Conservation (phyloP, 148 eudicot genomes). For the Rhododendron molle region DNA sequence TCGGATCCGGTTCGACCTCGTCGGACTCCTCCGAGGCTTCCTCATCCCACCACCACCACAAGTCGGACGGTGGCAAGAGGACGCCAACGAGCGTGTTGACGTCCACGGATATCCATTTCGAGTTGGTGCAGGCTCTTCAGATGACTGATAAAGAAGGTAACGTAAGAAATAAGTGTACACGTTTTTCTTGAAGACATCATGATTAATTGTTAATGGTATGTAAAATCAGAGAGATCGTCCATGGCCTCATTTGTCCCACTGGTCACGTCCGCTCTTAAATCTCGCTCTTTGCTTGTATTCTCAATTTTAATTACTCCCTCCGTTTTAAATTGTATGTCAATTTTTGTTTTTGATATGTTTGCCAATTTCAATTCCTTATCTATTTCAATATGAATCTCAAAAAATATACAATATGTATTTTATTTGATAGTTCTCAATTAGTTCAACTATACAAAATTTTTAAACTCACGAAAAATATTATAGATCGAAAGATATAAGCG, state of each 20-base stretch:
- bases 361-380: too few relatives aligned
- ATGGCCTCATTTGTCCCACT: not conserved
- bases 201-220: not conserved
- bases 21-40: not conserved
- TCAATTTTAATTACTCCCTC: too few relatives aligned
- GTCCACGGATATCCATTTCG: slow-evolving; percentile 20
- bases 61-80: not conserved
- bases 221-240: not conserved
- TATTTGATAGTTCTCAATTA: too few relatives aligned
- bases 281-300: not conserved
- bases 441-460: too few relatives aligned
- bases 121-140: slow-evolving; percentile 42
- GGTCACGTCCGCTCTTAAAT: not conserved
- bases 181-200: not conserved
- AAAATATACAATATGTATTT: too few relatives aligned
- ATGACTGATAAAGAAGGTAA: slow-evolving; percentile 46
- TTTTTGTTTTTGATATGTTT: too few relatives aligned
- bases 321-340: too few relatives aligned
- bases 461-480: too few relatives aligned
- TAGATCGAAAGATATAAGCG: too few relatives aligned
- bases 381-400: too few relatives aligned
- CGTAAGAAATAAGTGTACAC: not conserved
- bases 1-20: slow-evolving; percentile 22
- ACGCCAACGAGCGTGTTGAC: slow-evolving; percentile 35
- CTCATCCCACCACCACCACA: not conserved